Percentiles rank a stretch among this genome's conserved stretches.
Conservation (phyloP, 2,329 filamentous ascomycete species). For the Alternaria brassicae region DNA sequence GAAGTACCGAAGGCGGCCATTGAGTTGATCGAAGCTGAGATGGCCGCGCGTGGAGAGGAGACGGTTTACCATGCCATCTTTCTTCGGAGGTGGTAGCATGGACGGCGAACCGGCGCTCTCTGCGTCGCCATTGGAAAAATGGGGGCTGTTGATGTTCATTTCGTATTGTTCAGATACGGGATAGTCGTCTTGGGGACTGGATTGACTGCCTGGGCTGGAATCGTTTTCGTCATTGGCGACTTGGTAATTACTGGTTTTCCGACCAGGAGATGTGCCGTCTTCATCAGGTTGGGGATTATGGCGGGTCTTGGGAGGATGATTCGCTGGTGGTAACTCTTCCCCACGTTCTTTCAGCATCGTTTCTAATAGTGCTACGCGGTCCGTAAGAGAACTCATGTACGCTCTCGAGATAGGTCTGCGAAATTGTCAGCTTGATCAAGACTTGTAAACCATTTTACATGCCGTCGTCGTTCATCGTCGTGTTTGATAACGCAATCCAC, state of each 20-base stretch:
- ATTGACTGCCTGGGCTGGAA: constrained; percentile 44
- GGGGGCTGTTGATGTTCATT: constrained; percentile 34
- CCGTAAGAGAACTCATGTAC: constrained; percentile 65
- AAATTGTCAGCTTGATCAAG: constrained; percentile 10
- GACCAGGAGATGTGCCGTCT: constrained; percentile 31
- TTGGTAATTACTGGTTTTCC: constrained; percentile 23
- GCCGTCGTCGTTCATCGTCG: constrained; percentile 64
- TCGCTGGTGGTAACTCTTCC: constrained; percentile 58
- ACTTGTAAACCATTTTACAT: background rate
- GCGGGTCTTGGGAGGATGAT: constrained; percentile 61
- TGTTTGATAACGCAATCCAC: constrained; percentile 64
- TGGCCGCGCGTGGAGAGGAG: constrained; percentile 60
- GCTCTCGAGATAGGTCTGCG: constrained; percentile 64
- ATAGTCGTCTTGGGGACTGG: constrained; percentile 38
- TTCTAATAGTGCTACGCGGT: constrained; percentile 61
- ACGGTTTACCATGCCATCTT: constrained; percentile 59
- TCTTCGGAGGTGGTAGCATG: constrained; percentile 49
- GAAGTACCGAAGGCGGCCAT: constrained; percentile 61
- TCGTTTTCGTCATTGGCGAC: constrained; percentile 21
- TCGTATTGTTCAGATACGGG: constrained; percentile 33
- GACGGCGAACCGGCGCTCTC: constrained; percentile 42
- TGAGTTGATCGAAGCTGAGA: constrained; percentile 61
- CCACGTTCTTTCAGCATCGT: constrained; percentile 60
- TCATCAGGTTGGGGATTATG: constrained; percentile 45
- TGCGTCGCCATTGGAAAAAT: constrained; percentile 24